Evolutionary conservation across 1,284 basidiomycete species (phyloP).

Genomic region (Heliocybe sulcata): DNA sequence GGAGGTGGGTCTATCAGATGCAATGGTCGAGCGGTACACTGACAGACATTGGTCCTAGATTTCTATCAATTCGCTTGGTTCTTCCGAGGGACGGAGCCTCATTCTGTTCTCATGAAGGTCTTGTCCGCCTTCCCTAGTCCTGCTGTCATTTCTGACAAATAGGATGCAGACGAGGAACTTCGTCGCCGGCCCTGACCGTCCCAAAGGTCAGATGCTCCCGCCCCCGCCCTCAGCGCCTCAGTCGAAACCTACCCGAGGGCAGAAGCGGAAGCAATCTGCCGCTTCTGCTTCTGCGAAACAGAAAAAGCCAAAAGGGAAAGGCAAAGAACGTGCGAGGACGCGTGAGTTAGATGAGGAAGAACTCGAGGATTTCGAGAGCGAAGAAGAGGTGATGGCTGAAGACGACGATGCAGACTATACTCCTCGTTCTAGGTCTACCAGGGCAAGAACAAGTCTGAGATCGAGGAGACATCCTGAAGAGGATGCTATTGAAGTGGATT

Average conservation of each 20-base stretch:
- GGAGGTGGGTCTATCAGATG: constrained; percentile 45
- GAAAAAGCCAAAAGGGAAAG: constrained; percentile 38
- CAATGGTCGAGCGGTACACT: no score
- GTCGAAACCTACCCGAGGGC: neutral
- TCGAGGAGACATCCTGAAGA: constrained; percentile 13
- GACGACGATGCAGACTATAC: neutral
- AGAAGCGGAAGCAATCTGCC: neutral
- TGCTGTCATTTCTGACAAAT: no score
- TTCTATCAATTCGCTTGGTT: constrained; percentile 79
- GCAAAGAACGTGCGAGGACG: constrained; percentile 24
- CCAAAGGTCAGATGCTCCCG: neutral
- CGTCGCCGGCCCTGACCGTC: constrained; percentile 29
- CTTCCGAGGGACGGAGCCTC: constrained; percentile 66
- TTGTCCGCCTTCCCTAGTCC: no score
- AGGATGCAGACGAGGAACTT: constrained; percentile 61
- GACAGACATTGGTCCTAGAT: constrained; percentile 42
- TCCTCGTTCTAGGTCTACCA: constrained; percentile 13
- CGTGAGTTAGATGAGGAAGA: constrained; percentile 19
- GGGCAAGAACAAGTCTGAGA: neutral
- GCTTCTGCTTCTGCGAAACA: constrained; percentile 12
- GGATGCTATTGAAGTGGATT: constrained; percentile 15
- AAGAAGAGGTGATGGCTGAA: constrained; percentile 12
- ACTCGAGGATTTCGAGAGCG: constrained; percentile 8
- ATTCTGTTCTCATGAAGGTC: constrained; percentile 70
- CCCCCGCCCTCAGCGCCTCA: neutral